Percentiles rank a stretch among this genome's conserved stretches.
phyloP scores from a whole-genome alignment of 352 stramenopile genomes.

The Thalassiosira allenii region DNA sequence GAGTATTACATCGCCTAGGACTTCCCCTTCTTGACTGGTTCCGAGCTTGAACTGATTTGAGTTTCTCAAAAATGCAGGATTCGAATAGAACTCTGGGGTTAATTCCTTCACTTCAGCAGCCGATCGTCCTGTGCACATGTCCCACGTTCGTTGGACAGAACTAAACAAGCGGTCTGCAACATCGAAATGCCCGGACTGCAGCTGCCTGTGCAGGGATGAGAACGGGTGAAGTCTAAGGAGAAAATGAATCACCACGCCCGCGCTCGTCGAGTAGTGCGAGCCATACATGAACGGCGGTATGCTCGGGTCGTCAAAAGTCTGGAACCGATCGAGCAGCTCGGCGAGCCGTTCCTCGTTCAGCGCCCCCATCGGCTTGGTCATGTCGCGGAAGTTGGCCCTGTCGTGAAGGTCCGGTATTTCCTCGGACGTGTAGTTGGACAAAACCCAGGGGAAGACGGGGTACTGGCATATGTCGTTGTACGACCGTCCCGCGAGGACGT shows the following conservation, averaged over 20 bases:
- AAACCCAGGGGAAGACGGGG: slow-evolving; percentile 92
- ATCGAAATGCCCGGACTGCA: slow-evolving; percentile 98
- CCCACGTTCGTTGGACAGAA: slow-evolving; percentile 92
- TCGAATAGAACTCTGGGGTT: slow-evolving; percentile 98
- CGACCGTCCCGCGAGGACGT: slow-evolving; percentile 93
- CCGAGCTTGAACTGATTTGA: slow-evolving; percentile 95
- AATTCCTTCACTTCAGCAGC: slow-evolving; percentile 99
- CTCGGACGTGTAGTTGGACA: slow-evolving; percentile 94
- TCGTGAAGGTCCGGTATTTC: slow-evolving; percentile 93
- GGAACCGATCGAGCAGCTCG: slow-evolving; percentile 87
- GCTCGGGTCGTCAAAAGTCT: slow-evolving; percentile 88
- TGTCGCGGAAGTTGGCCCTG: slow-evolving; percentile 91
- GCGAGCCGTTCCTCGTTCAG: slow-evolving; percentile 89
- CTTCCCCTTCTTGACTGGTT: slow-evolving; percentile 88
- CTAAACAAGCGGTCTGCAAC: slow-evolving; percentile 97
- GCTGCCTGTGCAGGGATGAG: slow-evolving; percentile 91
- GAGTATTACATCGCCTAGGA: slow-evolving; percentile 91
- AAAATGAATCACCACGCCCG: slow-evolving; percentile 98
- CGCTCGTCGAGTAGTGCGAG: slow-evolving; percentile 95
- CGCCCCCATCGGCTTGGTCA: slow-evolving; percentile 97
- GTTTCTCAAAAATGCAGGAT: slow-evolving; percentile 96
- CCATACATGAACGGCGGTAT: slow-evolving; percentile 92
- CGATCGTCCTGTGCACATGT: slow-evolving; percentile 95
- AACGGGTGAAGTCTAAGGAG: slow-evolving; percentile 97
- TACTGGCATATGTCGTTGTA: slow-evolving; percentile 99